Percentiles rank a stretch among this genome's conserved stretches.
Evolutionary conservation across 2,329 filamentous ascomycete species (phyloP).

Genomic region (Alternaria atra): DNA sequence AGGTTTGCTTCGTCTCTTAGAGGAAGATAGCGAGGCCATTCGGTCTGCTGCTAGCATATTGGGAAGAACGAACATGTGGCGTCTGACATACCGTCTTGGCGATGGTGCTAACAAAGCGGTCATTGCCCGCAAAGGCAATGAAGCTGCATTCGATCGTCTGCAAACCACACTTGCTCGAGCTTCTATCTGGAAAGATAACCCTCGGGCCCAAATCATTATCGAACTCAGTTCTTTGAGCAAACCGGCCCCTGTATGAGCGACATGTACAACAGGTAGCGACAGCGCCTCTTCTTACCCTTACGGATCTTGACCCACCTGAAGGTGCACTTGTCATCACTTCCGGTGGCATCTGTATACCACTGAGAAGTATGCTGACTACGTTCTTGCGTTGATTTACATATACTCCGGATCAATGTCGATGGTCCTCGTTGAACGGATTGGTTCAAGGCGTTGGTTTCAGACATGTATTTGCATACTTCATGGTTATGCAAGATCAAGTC

Average conservation of each 20-base stretch:
- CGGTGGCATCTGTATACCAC: background rate
- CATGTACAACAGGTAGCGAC: background rate
- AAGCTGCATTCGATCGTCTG: slow-evolving; percentile 21
- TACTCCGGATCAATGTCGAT: background rate
- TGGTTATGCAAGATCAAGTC: background rate
- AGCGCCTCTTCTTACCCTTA: background rate
- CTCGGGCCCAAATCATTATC: slow-evolving; percentile 6
- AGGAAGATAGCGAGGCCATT: slow-evolving; percentile 9
- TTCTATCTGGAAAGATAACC: slow-evolving; percentile 3
- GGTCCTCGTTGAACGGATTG: background rate
- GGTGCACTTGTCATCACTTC: slow-evolving; percentile 7
- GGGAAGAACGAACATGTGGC: slow-evolving; percentile 16
- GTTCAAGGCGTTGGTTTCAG: background rate
- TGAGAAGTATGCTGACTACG: background rate
- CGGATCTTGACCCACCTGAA: background rate
- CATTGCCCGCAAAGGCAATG: slow-evolving; percentile 11
- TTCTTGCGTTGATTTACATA: slow-evolving; percentile 2
- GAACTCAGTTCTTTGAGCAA: slow-evolving; percentile 9
- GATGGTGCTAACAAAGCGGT: slow-evolving; percentile 15
- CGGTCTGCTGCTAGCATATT: slow-evolving; percentile 10
- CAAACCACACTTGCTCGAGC: slow-evolving; percentile 10
- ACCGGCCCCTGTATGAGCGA: background rate
- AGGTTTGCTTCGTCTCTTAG: slow-evolving; percentile 10
- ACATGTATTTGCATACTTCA: background rate
- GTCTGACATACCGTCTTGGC: slow-evolving; percentile 14